Base-by-base conservation (phyloP, 1,139 yeast species). In the Debaryomyces psychrophilus region DNA sequence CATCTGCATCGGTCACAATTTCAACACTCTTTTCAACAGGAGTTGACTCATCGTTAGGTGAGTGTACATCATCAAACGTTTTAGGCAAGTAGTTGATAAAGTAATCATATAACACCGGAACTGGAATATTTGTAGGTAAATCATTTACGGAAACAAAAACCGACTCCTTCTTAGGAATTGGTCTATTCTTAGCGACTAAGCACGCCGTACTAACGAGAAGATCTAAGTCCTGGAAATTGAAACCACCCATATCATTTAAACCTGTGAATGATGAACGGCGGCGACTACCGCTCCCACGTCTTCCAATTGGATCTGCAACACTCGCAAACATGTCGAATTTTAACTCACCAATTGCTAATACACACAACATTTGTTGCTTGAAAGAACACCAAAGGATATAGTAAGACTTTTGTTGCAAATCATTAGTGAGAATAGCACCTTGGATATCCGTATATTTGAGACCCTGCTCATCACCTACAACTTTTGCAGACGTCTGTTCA, bases 381-480 rank as follows among this genome's bases (percentile, higher is more conserved):
- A 62, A 44, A 8, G 58, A 46, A 26, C 62, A 53, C 78, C 77
- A 73, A 43, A 73, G 50, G 25, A 71, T 61, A 47, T 64, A 71
- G 51, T 69, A 64, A 3, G 73, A 63, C 50, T 67, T 70, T 38
- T 65, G 66, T 51, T 69, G 77, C 38, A 69, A 59, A 25, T 70
- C 73, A 49, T 73, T 73, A 43, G 76, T 68, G 51, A 73, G 55
- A 15, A 72, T 60, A 14, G 76, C 77, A 1, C 79, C 79, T 41
- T 64, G 61, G 43, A 71, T 56, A 20, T 63, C 61, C 15, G 59
- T 50, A 49, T 46, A 64, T 37, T 60, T 47, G 33, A 38, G 18
- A 11, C 46, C 50, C 11, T 31, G 28, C 4, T 48, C 49, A 6
- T 20, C 31, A 28, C 49, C 46, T 2, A 8, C 34, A 11, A 29